Evolutionary conservation across 176 grass and related monocot species (phyloP).

Genomic region (Oryza coarctata): DNA sequence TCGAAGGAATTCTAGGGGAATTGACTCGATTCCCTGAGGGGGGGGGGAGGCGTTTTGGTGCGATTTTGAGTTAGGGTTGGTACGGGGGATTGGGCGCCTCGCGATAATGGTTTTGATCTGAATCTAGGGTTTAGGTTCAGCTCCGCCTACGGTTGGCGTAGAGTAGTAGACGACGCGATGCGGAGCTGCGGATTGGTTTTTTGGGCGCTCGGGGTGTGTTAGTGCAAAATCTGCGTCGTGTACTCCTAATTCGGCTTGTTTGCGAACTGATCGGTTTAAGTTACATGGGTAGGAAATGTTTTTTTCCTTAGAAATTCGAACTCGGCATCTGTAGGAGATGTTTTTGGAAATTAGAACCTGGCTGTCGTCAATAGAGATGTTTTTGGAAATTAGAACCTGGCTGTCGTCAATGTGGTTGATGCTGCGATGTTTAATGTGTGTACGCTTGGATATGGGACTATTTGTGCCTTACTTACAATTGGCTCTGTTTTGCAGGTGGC

Average conservation of each 20-base stretch:
- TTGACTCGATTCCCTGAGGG: conserved; percentile 32
- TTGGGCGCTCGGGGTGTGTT: neutral
- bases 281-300: neutral
- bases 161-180: neutral
- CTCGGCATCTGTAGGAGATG: neutral
- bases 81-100: neutral
- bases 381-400: neutral
- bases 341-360: neutral
- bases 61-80: neutral
- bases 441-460: neutral
- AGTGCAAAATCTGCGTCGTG: neutral
- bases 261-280: neutral
- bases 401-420: neutral
- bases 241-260: neutral
- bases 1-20: neutral
- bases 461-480: neutral
- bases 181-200: neutral
- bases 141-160: neutral
- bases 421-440: neutral
- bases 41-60: neutral
- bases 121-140: conserved; percentile 51
- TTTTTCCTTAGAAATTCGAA: neutral
- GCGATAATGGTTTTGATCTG: conserved; percentile 8
- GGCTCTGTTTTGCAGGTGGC: conserved; percentile 49
- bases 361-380: neutral